Base-by-base conservation (phyloP, 208 protist species). In the Wallacemonas sp. region DNA sequence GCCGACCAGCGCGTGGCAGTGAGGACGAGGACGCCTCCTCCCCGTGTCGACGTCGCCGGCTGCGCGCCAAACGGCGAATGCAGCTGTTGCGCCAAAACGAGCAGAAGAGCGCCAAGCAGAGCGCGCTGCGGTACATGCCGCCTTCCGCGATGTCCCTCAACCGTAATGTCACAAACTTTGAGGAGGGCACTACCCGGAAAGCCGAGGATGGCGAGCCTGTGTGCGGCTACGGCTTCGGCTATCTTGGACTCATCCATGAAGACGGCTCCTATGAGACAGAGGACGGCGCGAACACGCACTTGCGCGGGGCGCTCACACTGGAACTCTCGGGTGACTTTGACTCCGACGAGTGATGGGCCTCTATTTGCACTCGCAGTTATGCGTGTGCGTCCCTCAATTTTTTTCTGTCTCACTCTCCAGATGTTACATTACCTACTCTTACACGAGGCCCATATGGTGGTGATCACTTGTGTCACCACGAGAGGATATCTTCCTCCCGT, bases 201-300 rank as follows among this genome's bases (percentile, higher is more conserved):
- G 24, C 32, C 12, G 48, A 56, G 27, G 48, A 56, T n/a, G 48
- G 48, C 11, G 77, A 86, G 29, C 88, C 83, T 6, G 24, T 81
- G 12, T 88, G 76, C 61, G 89, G 89, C 1, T 95, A 89, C 61
- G 89, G 89, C 8, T 89, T 92, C 65, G 89, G 89, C 0, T 95
- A 93, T 46, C 69, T 93, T 16, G 89, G 86, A 32, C 74, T 95
- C 3, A 68, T 95, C 0, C 85, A 78, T 38, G 76, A 84, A 16
- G 74, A 88, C 63, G 88, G 88, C 14, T 80, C 87, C 41, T 92
- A 88, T 66, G 84, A 92, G 29, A 76, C 78, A 21, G 88, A 94
- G 17, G 83, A 90, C 48, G 73, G 56, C 34, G 81, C 72, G 0
- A 74, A 94, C 60, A 72, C 76, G 12, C 67, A 76, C 24, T 34